phyloP scores from a whole-genome alignment of 140 eudicot species.

The Stevia rebaudiana region DNA sequence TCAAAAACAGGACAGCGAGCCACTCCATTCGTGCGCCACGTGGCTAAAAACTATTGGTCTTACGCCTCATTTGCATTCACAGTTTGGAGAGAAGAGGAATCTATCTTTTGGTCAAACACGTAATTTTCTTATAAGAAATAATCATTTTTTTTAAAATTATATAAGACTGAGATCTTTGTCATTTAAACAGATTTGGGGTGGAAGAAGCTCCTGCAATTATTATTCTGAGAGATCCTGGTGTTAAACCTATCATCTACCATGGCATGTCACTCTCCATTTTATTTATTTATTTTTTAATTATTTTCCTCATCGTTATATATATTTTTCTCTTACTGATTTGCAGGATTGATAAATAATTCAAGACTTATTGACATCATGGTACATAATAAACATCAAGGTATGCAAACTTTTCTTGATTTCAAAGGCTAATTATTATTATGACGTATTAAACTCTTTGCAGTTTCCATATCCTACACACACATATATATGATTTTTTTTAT shows the following conservation, averaged over 20 bases:
- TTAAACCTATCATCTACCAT: conserved; percentile 74
- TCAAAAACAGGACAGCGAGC: conserved; percentile 93
- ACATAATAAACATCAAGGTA: conserved; percentile 87
- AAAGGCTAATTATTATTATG: background rate
- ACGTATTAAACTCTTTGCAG: background rate
- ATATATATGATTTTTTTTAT: background rate
- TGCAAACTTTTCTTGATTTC: background rate
- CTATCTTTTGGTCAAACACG: conserved; percentile 81
- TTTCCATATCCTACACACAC: background rate
- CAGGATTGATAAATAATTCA: conserved; percentile 68
- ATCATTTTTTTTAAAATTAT: background rate
- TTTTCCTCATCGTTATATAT: background rate
- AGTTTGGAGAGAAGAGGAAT: conserved; percentile 76
- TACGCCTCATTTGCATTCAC: conserved; percentile 78
- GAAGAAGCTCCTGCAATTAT: conserved; percentile 96
- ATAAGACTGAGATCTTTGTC: background rate
- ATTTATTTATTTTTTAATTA: background rate
- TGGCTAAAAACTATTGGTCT: conserved; percentile 60
- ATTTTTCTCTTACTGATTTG: conserved; percentile 15
- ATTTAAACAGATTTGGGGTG: conserved; percentile 62
- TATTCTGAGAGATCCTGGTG: conserved; percentile 83
- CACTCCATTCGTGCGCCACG: conserved; percentile 79
- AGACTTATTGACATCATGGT: conserved; percentile 68
- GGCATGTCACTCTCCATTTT: conserved; percentile 37
- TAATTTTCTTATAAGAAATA: conserved; percentile 25